These are phyloP conservation scores for Fusarium nurragi DNA, from an alignment of 2,329 filamentous ascomycete species.

Conservation along the genomic window DNA sequence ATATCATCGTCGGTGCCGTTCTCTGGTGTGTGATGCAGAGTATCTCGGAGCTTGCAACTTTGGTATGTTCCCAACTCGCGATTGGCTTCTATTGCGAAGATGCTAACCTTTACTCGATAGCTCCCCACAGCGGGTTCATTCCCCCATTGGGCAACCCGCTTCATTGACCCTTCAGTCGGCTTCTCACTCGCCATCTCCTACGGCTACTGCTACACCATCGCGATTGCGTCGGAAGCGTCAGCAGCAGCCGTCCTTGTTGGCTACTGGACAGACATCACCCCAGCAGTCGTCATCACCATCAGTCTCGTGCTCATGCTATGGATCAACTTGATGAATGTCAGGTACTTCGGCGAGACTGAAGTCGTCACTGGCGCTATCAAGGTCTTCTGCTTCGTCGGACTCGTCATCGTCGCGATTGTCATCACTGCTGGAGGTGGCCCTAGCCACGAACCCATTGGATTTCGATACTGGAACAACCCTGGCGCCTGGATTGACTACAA, in stretches of 20 bases:
- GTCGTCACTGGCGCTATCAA: slow-evolving; percentile 70
- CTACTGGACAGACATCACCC: slow-evolving; percentile 40
- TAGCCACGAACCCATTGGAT: slow-evolving; percentile 56
- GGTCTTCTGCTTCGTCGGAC: slow-evolving; percentile 65
- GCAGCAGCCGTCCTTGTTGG: slow-evolving; percentile 35
- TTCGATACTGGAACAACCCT: slow-evolving; percentile 52
- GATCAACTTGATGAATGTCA: slow-evolving; percentile 66
- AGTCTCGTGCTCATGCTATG: slow-evolving; percentile 63
- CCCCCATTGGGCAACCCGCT: slow-evolving; percentile 42
- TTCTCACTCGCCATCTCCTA: slow-evolving; percentile 41
- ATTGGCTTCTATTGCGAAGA: neutral
- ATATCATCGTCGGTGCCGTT: slow-evolving; percentile 34
- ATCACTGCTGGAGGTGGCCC: slow-evolving; percentile 67
- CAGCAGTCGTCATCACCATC: slow-evolving; percentile 57
- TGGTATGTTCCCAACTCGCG: slow-evolving; percentile 17
- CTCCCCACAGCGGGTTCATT: slow-evolving; percentile 41
- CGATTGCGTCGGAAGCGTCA: slow-evolving; percentile 38
- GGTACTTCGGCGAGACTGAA: slow-evolving; percentile 69
- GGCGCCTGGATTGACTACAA: slow-evolving; percentile 61
- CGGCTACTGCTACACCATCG: slow-evolving; percentile 41
- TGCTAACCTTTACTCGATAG: slow-evolving; percentile 5
- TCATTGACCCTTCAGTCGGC: slow-evolving; percentile 39
- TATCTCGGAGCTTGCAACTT: slow-evolving; percentile 38
- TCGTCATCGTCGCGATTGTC: slow-evolving; percentile 65
- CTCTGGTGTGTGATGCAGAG: slow-evolving; percentile 43